A percentile compares a stretch with the other conserved stretches of the same genome.
Conservation (phyloP, 345 rosid species). For the Jatropha curcas region DNA sequence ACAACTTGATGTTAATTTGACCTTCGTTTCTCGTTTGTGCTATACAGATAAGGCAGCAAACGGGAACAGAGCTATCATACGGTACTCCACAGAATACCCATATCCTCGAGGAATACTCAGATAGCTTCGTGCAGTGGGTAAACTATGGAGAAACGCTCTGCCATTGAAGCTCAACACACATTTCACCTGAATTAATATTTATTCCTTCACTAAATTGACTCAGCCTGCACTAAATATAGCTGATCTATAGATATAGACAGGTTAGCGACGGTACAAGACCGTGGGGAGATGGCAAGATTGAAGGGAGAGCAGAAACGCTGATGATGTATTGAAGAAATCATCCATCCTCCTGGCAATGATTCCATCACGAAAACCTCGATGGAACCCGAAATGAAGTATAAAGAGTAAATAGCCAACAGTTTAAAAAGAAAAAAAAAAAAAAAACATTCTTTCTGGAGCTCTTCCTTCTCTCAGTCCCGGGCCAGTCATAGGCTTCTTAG, state of each 20-base stretch:
- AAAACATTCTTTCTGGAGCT: slow-evolving; percentile 46
- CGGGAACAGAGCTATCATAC: slow-evolving; percentile 42
- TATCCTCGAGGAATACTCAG: slow-evolving; percentile 62
- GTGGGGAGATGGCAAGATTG: background rate
- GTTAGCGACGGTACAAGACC: slow-evolving; percentile 2
- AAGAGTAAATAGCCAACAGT: slow-evolving; percentile 50
- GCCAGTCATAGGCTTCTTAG: slow-evolving; percentile 14
- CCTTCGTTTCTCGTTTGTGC: slow-evolving; percentile 12
- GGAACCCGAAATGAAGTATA: slow-evolving; percentile 30
- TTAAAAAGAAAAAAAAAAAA: slow-evolving; percentile 1
- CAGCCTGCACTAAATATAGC: background rate
- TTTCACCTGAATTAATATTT: background rate
- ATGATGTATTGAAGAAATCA: slow-evolving; percentile 9
- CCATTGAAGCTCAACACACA: slow-evolving; percentile 42
- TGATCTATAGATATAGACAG: slow-evolving; percentile 14
- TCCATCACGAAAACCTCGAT: slow-evolving; percentile 15
- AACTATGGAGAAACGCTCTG: slow-evolving; percentile 69
- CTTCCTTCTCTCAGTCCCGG: slow-evolving; percentile 14
- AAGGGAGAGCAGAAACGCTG: slow-evolving; percentile 2
- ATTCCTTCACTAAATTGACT: background rate
- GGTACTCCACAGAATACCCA: slow-evolving; percentile 27
- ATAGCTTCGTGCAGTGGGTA: slow-evolving; percentile 84
- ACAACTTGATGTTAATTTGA: slow-evolving; percentile 17
- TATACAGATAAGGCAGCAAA: slow-evolving; percentile 58
- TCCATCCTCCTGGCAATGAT: slow-evolving; percentile 10